A percentile compares a stretch with the other conserved stretches of the same genome.
Conservation (phyloP, 345 rosid genomes). For the Turnera subulata region DNA sequence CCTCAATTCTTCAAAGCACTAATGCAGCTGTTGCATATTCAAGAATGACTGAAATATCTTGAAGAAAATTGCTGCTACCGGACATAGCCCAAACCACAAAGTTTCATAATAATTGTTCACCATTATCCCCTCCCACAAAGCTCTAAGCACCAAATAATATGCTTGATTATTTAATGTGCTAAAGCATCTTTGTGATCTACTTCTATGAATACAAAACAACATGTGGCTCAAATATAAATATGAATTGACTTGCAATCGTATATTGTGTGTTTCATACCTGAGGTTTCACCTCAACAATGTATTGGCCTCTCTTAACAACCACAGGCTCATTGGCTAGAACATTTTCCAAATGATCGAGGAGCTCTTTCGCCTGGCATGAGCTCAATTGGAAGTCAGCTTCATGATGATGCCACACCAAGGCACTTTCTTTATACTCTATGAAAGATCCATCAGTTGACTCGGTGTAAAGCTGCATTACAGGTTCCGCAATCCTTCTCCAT, state of each 20-base stretch:
- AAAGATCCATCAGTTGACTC: slow-evolving; percentile 83
- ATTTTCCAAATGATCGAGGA: slow-evolving; percentile 75
- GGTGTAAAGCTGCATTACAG: slow-evolving; percentile 70
- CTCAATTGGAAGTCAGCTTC: slow-evolving; percentile 74
- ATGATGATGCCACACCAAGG: slow-evolving; percentile 80
- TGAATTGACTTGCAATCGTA: background rate
- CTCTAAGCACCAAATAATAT: too few species aligned
- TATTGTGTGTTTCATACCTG: slow-evolving; percentile 47
- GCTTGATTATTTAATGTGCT: too few species aligned
- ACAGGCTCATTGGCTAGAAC: slow-evolving; percentile 87
- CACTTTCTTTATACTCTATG: slow-evolving; percentile 76
- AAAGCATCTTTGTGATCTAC: too few species aligned
- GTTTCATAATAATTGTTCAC: too few species aligned
- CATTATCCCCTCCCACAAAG: too few species aligned
- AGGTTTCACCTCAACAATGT: slow-evolving; percentile 88
- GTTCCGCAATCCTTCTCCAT: slow-evolving; percentile 68
- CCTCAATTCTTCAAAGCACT: too few species aligned
- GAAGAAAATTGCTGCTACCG: too few species aligned
- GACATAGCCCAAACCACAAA: too few species aligned
- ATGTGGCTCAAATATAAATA: background rate
- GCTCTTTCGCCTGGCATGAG: slow-evolving; percentile 76
- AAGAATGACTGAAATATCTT: too few species aligned
- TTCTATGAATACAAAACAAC: too few species aligned
- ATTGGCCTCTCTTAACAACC: slow-evolving; percentile 72
- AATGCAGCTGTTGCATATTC: too few species aligned